Conservation (phyloP, 352 stramenopile genomes). For the Globisporangium recalcitrans region DNA sequence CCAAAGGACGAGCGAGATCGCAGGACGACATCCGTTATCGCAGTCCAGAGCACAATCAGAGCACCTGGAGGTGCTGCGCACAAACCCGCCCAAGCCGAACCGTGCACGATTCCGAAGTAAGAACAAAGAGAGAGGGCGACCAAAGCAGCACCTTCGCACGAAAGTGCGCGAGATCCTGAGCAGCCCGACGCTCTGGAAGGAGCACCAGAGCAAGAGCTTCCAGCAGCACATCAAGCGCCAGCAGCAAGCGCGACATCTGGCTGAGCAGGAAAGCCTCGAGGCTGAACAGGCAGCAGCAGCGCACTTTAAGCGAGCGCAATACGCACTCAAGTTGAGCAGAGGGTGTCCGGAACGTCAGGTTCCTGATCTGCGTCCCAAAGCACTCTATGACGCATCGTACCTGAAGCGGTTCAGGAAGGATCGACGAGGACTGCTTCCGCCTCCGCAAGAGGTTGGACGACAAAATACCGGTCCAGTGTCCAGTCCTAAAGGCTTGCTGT, state of each 20-base stretch:
- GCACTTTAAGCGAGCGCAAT: constrained; percentile 20
- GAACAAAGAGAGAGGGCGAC: background rate
- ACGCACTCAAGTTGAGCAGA: background rate
- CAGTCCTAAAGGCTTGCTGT: constrained; percentile 23
- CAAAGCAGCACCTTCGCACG: constrained; percentile 2
- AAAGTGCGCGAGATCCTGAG: constrained; percentile 14
- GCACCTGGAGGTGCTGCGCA: constrained; percentile 4
- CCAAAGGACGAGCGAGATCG: background rate
- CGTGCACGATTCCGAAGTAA: background rate
- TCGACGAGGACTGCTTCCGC: background rate
- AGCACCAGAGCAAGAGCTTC: constrained; percentile 52
- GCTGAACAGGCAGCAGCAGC: constrained; percentile 22
- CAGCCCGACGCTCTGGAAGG: constrained; percentile 28
- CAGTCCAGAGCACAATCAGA: background rate
- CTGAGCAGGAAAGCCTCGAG: constrained; percentile 19
- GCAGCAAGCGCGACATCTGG: constrained; percentile 27
- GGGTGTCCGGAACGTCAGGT: background rate
- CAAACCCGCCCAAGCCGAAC: constrained; percentile 4
- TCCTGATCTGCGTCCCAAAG: background rate
- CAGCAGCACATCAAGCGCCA: constrained; percentile 53
- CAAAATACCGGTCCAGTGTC: background rate
- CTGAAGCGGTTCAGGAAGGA: constrained; percentile 23
- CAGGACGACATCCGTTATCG: background rate
- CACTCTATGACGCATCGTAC: constrained; percentile 18
- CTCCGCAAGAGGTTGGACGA: background rate